Evolutionary conservation across 768 basidiomycete species (phyloP).

Genomic region (Pulveroboletus sp.): DNA sequence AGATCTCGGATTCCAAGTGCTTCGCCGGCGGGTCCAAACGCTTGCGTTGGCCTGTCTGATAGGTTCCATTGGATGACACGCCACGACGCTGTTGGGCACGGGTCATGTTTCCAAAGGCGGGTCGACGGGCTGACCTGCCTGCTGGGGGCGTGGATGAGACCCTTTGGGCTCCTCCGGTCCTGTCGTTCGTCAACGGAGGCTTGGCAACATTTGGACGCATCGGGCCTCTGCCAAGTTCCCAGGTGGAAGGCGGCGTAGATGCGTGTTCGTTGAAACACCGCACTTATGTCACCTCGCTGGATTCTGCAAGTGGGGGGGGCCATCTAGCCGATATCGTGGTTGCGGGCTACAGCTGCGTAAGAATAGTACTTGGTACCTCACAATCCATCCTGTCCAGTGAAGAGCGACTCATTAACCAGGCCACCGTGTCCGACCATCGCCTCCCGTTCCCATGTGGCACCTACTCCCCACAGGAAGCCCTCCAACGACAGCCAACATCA

Average conservation of each 20-base stretch:
- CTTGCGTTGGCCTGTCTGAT: background rate
- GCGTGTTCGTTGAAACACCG: background rate
- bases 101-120: background rate
- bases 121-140: background rate
- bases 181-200: background rate
- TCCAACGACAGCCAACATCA: slow-evolving; percentile 9
- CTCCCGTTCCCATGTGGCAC: too few relatives aligned
- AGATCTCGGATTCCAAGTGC: slow-evolving; percentile 1
- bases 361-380: background rate
- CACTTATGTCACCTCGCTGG: background rate
- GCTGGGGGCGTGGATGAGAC: too few relatives aligned
- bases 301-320: background rate
- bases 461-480: slow-evolving; percentile 7
- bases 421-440: background rate
- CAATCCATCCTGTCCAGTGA: background rate
- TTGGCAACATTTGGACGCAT: background rate
- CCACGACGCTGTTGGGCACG: background rate
- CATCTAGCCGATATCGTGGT: background rate
- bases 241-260: background rate
- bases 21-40: background rate
- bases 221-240: slow-evolving; percentile 5
- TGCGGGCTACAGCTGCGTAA: background rate
- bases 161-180: background rate
- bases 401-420: too few relatives aligned
- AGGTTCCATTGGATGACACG: background rate